Percentiles rank a stretch among this genome's conserved stretches.
Conservation (phyloP, 176 grass and related monocot genomes). For the Rhipidocladum racemiflorum region DNA sequence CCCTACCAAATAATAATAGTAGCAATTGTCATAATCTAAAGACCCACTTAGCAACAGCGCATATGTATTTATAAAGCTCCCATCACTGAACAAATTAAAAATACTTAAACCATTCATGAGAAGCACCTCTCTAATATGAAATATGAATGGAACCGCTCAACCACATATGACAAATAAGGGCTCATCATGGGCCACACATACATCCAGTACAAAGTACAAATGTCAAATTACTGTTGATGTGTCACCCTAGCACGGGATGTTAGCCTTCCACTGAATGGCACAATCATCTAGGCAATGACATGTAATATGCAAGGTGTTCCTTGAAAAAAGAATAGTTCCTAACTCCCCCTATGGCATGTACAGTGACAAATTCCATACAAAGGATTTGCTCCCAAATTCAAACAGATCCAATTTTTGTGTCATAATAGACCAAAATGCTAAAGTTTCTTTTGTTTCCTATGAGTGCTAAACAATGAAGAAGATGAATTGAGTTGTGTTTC, state of each 20-base stretch:
- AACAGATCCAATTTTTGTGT: not conserved
- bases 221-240: not conserved
- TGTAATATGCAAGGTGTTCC: not conserved
- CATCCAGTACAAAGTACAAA: not conserved
- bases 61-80: not conserved
- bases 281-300: not conserved
- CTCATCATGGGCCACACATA: not conserved
- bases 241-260: not conserved
- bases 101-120: not conserved
- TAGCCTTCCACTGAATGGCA: not conserved
- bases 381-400: not conserved
- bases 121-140: not conserved
- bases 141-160: not conserved
- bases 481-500: not conserved
- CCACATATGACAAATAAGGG: not conserved
- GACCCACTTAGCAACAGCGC: not conserved
- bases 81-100: not conserved
- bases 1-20: conserved; percentile 55
- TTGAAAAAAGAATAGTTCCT: not conserved
- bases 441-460: not conserved
- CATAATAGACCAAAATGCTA: not conserved
- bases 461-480: conserved; percentile 3
- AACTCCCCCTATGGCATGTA: not conserved
- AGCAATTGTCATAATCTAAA: not conserved
- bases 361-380: not conserved